A percentile compares a stretch with the other conserved stretches of the same genome.
phyloP scores from a whole-genome alignment of 345 rosid species.

The Microcos paniculata region DNA sequence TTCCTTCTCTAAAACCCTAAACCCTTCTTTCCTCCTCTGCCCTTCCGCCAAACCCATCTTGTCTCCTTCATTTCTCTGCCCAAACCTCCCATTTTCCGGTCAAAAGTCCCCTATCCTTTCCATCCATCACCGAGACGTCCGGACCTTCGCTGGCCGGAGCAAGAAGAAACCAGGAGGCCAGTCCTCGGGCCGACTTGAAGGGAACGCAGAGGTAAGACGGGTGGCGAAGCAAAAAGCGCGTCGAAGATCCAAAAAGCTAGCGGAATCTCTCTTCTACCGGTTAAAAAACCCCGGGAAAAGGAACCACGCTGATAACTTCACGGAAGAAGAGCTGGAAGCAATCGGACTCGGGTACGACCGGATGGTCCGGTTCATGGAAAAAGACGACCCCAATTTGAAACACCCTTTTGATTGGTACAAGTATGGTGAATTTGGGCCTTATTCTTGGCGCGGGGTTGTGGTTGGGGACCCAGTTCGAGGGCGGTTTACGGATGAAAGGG shows the following conservation, averaged over 20 bases:
- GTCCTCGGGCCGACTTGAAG: conserved; percentile 59
- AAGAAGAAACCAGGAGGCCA: conserved; percentile 73
- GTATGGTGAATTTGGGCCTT: conserved; percentile 92
- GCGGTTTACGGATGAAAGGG: conserved; percentile 74
- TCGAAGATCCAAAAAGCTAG: conserved; percentile 39
- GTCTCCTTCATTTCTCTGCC: conserved; percentile 8
- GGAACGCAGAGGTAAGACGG: conserved; percentile 48
- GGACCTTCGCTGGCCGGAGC: conserved; percentile 79
- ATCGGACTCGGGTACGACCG: conserved; percentile 91
- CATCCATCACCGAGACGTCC: conserved; percentile 37
- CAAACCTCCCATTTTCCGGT: conserved; percentile 24
- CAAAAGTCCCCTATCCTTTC: conserved; percentile 1
- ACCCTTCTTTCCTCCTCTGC: conserved; percentile 38
- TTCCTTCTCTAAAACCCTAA: conserved; percentile 75
- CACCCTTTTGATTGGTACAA: conserved; percentile 93
- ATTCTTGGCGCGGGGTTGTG: conserved; percentile 96
- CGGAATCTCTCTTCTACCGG: conserved; percentile 67
- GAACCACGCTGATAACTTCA: conserved; percentile 71
- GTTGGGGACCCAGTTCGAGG: conserved; percentile 87
- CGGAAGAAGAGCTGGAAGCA: conserved; percentile 72
- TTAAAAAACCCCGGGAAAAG: conserved; percentile 51
- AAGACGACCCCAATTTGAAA: conserved; percentile 79
- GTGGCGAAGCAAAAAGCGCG: conserved; percentile 45
- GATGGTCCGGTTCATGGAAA: conserved; percentile 87
- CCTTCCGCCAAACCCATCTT: conserved; percentile 26